These are phyloP conservation scores for Apiospora saccharicola DNA, from an alignment of 2,329 filamentous ascomycete species.

Conservation along the genomic window DNA sequence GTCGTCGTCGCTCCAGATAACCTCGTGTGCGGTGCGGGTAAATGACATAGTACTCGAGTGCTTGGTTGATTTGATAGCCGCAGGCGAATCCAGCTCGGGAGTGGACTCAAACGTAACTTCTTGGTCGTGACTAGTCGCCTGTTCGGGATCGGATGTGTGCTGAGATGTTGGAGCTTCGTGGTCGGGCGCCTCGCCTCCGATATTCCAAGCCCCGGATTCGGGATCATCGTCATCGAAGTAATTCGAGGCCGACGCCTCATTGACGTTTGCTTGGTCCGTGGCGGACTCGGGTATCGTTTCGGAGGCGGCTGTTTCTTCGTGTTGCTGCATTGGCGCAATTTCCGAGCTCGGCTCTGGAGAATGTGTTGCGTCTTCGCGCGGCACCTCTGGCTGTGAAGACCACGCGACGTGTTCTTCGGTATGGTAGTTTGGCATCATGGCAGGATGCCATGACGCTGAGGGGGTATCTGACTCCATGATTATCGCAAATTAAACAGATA, in stretches of 20 bases:
- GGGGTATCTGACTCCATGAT: conserved; percentile 53
- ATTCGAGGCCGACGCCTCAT: conserved; percentile 33
- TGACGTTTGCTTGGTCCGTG: conserved; percentile 28
- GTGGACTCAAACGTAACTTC: conserved; percentile 28
- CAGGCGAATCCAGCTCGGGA: conserved; percentile 29
- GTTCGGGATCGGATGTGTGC: conserved; percentile 25
- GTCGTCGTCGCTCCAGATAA: conserved; percentile 62
- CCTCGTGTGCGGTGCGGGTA: conserved; percentile 66
- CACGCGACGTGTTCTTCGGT: conserved; percentile 25
- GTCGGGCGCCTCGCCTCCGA: conserved; percentile 27
- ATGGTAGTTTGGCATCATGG: conserved; percentile 56
- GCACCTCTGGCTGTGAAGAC: conserved; percentile 25
- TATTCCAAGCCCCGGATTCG: conserved; percentile 38
- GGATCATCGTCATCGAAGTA: conserved; percentile 38
- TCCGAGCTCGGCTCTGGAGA: conserved; percentile 2
- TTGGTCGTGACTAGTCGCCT: conserved; percentile 29
- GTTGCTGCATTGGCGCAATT: conserved; percentile 21
- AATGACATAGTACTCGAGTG: conserved; percentile 70
- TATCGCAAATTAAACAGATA: conserved; percentile 41
- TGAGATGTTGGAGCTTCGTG: conserved; percentile 23
- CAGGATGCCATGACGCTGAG: conserved; percentile 58
- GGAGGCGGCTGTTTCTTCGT: conserved; percentile 27
- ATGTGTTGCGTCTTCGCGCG: conserved; percentile 22
- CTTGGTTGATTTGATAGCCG: conserved; percentile 49
- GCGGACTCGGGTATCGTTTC: conserved; percentile 30